Evolutionary conservation across 1,284 basidiomycete species (phyloP).

Genomic region (Pseudozyma pruni): DNA sequence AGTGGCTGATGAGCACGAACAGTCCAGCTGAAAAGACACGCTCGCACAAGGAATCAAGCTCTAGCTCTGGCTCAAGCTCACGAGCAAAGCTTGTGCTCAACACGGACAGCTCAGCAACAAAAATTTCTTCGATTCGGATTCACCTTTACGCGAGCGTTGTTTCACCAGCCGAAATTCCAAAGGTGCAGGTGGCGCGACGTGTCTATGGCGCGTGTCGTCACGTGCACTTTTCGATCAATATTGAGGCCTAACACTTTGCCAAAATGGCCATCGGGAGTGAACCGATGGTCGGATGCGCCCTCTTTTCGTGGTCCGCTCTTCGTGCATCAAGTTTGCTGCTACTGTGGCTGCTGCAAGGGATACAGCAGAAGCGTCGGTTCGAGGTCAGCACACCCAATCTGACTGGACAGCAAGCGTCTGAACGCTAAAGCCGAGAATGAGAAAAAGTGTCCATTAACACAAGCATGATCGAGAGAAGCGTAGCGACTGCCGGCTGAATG

Average conservation of each 20-base stretch:
- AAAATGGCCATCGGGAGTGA: conserved; percentile 1
- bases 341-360: not conserved
- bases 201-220: conserved; percentile 16
- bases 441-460: conserved; percentile 37
- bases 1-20: too few relatives aligned
- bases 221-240: conserved; percentile 5
- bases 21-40: too few relatives aligned
- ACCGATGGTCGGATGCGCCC: too few relatives aligned
- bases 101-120: not conserved
- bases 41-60: too few relatives aligned
- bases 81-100: too few relatives aligned
- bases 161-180: not conserved
- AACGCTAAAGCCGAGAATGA: not conserved
- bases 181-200: conserved; percentile 16
- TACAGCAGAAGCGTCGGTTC: not conserved
- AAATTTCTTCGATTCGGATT: not conserved
- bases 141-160: conserved; percentile 16
- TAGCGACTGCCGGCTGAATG: not conserved
- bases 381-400: too few relatives aligned
- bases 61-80: not conserved
- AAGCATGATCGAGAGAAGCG: not conserved
- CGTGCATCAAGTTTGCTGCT: not conserved
- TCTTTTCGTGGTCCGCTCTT: too few relatives aligned
- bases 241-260: too few relatives aligned
- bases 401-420: not conserved